Base-by-base conservation (phyloP, 2,329 filamentous ascomycete species). In the Fusarium mangiferae region DNA sequence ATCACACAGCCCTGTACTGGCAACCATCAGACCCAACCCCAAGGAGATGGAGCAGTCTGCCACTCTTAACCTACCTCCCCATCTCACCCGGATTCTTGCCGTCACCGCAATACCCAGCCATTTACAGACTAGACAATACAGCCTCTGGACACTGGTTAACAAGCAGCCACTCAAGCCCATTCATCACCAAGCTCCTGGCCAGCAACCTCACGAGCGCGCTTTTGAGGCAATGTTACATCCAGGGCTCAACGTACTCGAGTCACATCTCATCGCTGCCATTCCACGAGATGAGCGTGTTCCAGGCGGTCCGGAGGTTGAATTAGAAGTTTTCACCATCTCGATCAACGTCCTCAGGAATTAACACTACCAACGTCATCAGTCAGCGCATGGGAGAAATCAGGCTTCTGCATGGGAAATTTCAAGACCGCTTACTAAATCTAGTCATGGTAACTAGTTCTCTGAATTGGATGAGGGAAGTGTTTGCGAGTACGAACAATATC, bases 241-340 rank as follows among this genome's bases (percentile, higher is more conserved):
- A 4, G 94, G 94, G 12, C 87, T 94, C 57, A 97, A 96, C 75
- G 88, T 91, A 51, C 88, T 98, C 57, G 92, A 95, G 76, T 87
- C 97, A 13, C 93, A 96, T 77, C 86, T 96, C 66, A 90, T 95
- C 72, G 93, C 93, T 3, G 91, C 91, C 12, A 87, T 94, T 48
- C 90, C 88, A 3, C 89, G 86, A 77, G 89, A 87, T 26, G 85
- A 90, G 78, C 90, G 87, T 68, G 83, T 87, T 42, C 84, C 86
- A 1, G 87, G 87, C 33, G 91, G 89, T 0, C 85, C 90, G 15
- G 89, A 91, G 70, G 88, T 92, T 41, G 94, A 96, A 80, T 85
- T 95, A 71, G 95, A 98, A 84, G 92, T 92, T 76, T 87, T 95
- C 65, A 94, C 90, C 3, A 86, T 96, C 35, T 93, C 93, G 82